Evolutionary conservation across 345 rosid species (phyloP).

Genomic region (Acer saccharum): DNA sequence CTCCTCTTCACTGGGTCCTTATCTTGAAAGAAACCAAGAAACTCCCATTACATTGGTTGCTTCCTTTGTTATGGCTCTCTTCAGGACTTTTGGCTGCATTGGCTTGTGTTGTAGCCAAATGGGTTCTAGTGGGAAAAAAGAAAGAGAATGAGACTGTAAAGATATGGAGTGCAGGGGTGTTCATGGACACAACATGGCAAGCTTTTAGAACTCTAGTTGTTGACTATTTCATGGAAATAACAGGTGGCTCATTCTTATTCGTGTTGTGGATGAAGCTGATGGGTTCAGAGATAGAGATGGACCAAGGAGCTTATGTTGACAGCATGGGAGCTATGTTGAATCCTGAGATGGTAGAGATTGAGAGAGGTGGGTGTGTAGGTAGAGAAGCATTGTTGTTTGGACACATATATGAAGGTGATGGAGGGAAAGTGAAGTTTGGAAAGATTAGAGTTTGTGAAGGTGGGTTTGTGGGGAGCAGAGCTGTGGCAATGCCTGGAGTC

Average conservation of each 20-base stretch:
- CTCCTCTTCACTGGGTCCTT: conserved; percentile 40
- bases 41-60: conserved; percentile 42
- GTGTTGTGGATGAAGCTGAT: conserved; percentile 57
- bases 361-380: conserved; percentile 52
- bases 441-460: conserved; percentile 51
- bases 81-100: conserved; percentile 48
- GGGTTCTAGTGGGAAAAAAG: conserved; percentile 64
- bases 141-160: conserved; percentile 45
- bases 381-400: conserved; percentile 62
- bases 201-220: conserved; percentile 56
- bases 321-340: conserved; percentile 61
- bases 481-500: conserved; percentile 63
- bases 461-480: conserved; percentile 58
- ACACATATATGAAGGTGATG: conserved; percentile 66
- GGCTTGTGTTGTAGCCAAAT: conserved; percentile 49
- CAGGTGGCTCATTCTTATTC: conserved; percentile 43
- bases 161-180: conserved; percentile 53
- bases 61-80: conserved; percentile 53
- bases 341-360: conserved; percentile 71
- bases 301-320: conserved; percentile 49
- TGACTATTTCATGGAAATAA: conserved; percentile 63
- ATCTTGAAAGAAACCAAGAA: conserved; percentile 30
- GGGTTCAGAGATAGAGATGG: conserved; percentile 53
- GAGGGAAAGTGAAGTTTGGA: conserved; percentile 58
- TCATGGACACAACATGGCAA: conserved; percentile 67